Percentiles rank a stretch among this genome's conserved stretches.
Conservation (phyloP, 768 basidiomycete genomes). For the Leccinellum albellum region DNA sequence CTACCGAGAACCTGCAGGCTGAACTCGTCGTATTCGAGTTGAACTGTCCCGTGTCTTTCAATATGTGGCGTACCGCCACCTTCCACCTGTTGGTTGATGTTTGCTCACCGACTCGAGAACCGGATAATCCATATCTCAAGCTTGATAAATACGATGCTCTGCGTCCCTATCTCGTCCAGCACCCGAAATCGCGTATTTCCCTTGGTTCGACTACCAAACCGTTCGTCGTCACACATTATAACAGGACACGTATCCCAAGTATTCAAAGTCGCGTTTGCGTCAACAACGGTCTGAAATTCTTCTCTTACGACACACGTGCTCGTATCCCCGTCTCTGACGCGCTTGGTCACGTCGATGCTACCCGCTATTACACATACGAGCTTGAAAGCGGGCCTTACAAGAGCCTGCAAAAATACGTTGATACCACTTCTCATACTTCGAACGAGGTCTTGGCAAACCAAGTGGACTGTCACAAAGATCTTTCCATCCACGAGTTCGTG, state of each 20-base stretch:
- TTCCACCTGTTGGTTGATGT: conserved; percentile 37
- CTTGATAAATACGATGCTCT: conserved; percentile 15
- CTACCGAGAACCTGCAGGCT: conserved; percentile 19
- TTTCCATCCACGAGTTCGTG: conserved; percentile 42
- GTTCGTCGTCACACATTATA: conserved; percentile 31
- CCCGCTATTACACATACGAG: conserved; percentile 26
- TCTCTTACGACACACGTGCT: conserved; percentile 23
- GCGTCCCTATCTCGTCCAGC: conserved; percentile 10
- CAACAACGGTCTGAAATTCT: conserved; percentile 30
- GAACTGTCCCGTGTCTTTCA: conserved; percentile 35
- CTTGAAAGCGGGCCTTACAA: conserved; percentile 34
- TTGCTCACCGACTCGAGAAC: conserved; percentile 16
- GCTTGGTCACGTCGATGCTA: conserved; percentile 14
- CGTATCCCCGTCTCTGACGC: conserved; percentile 10
- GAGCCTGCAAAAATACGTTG: conserved; percentile 34
- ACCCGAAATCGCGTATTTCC: conserved; percentile 18
- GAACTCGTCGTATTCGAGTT: conserved; percentile 42
- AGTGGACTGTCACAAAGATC: conserved; percentile 34
- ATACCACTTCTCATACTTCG: conserved; percentile 35
- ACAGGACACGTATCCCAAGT: conserved; percentile 13
- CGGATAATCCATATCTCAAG: conserved; percentile 9
- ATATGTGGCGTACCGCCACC: conserved; percentile 43
- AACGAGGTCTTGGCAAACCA: conserved; percentile 45
- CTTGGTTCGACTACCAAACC: conserved; percentile 25
- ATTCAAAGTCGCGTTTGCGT: conserved; percentile 16